phyloP scores from a whole-genome alignment of 441 rosid genomes.

The Bocquillonia castaneifolia region DNA sequence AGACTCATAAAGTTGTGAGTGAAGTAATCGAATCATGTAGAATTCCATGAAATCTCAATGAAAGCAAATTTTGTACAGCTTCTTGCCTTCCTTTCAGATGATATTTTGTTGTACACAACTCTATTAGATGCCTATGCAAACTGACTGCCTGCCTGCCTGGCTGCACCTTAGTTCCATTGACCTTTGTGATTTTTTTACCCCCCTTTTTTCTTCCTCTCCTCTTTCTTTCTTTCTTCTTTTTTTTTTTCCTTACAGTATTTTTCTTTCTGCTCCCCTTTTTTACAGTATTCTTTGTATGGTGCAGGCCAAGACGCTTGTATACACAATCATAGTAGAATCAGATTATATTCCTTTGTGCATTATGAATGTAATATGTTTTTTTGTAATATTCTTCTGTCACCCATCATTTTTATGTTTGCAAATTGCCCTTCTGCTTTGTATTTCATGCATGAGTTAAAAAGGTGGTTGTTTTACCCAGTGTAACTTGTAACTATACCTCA shows the following conservation, averaged over 20 bases:
- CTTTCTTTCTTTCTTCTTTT: too few relatives aligned
- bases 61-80: slow-evolving; percentile 54
- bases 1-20: slow-evolving; percentile 84
- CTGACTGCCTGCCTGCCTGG: slow-evolving; percentile 18
- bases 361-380: background rate
- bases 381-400: background rate
- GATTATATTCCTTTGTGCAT: slow-evolving; percentile 16
- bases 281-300: slow-evolving; percentile 29
- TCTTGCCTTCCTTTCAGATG: slow-evolving; percentile 27
- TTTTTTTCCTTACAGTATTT: background rate
- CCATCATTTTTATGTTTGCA: background rate
- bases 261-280: background rate
- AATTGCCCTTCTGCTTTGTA: background rate
- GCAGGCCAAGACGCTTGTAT: slow-evolving; percentile 27
- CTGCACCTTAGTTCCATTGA: slow-evolving; percentile 23
- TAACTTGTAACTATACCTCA: too few relatives aligned
- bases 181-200: background rate
- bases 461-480: too few relatives aligned
- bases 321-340: slow-evolving; percentile 27
- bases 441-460: background rate
- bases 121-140: background rate
- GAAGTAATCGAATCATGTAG: slow-evolving; percentile 92
- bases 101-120: slow-evolving; percentile 28
- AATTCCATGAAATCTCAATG: slow-evolving; percentile 41
- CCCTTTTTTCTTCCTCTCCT: background rate